Evolutionary conservation across 1,139 yeast species (phyloP).

Genomic region (Suhomyces panamericanus): DNA sequence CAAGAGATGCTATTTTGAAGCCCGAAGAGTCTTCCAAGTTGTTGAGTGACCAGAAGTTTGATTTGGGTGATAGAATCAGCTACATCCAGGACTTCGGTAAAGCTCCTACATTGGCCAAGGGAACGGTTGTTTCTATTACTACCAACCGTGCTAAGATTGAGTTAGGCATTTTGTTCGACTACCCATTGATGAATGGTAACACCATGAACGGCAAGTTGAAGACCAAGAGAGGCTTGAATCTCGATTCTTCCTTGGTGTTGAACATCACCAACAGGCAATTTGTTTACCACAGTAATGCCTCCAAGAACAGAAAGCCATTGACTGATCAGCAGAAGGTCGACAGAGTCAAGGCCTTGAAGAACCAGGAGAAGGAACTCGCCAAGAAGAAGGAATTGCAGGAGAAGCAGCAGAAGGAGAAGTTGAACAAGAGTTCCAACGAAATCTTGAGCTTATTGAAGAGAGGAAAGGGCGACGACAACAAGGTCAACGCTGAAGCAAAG

Average conservation of each 20-base stretch:
- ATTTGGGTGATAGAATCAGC: constrained; percentile 85
- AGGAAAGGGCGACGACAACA: constrained; percentile 19
- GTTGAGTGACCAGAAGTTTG: constrained; percentile 73
- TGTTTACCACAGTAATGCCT: constrained; percentile 72
- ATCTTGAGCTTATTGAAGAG: constrained; percentile 30
- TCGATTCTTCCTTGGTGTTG: constrained; percentile 80
- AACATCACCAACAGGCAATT: constrained; percentile 75
- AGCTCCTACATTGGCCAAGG: constrained; percentile 83
- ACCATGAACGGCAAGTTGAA: constrained; percentile 73
- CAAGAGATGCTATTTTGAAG: constrained; percentile 77
- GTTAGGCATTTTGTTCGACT: constrained; percentile 80
- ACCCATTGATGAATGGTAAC: constrained; percentile 79
- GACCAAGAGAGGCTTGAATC: constrained; percentile 78
- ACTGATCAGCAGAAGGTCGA: constrained; percentile 26
- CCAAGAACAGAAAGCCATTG: constrained; percentile 43
- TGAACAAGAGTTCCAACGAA: constrained; percentile 24
- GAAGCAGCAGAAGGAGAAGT: constrained; percentile 10
- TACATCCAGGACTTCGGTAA: constrained; percentile 87
- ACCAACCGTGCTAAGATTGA: constrained; percentile 59
- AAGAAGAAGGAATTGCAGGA: constrained; percentile 19
- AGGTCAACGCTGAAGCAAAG: constrained; percentile 15
- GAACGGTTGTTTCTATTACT: constrained; percentile 84
- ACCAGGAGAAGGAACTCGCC: constrained; percentile 25
- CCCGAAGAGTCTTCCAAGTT: constrained; percentile 74
- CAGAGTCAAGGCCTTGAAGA: constrained; percentile 20